A percentile compares a stretch with the other conserved stretches of the same genome.
These are phyloP conservation scores for Venturiaceae sp. DNA, from an alignment of 2,329 filamentous ascomycete species.

Conservation along the genomic window DNA sequence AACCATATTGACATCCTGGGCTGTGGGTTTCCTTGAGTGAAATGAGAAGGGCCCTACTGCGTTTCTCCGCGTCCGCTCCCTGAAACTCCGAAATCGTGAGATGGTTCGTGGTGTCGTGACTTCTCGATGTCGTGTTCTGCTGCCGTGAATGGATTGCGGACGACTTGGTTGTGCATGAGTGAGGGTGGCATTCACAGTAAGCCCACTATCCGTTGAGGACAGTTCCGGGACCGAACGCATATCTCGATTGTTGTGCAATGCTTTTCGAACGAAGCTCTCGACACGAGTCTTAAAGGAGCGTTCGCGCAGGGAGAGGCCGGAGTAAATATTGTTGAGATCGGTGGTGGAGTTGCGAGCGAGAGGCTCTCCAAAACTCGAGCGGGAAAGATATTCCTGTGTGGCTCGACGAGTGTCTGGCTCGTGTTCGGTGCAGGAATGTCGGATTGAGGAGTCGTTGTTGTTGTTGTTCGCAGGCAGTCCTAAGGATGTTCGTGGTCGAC, in stretches of 20 bases:
- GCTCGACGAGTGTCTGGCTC: not conserved
- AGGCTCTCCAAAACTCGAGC: not conserved
- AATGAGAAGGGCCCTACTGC: not conserved
- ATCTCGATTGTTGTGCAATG: not conserved
- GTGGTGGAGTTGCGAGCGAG: not conserved
- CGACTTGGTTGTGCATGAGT: not conserved
- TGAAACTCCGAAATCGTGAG: not conserved
- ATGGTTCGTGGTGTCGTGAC: too few species aligned
- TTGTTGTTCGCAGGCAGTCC: not conserved
- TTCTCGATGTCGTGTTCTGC: not conserved
- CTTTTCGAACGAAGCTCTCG: not conserved
- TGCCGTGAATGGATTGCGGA: not conserved
- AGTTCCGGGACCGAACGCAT: constrained; percentile 2
- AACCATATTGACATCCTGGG: not conserved
- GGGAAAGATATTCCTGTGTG: not conserved
- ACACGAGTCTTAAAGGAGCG: not conserved
- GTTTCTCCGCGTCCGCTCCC: not conserved
- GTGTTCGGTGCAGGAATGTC: not conserved
- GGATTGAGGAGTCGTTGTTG: not conserved
- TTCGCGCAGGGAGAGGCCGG: not conserved
- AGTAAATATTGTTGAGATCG: not conserved
- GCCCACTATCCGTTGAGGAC: not conserved
- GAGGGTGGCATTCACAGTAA: not conserved
- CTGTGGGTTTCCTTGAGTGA: not conserved
- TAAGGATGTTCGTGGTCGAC: not conserved